Base-by-base conservation (phyloP, 1,284 basidiomycete species). In the Cutaneotrichosporon cavernicola region DNA sequence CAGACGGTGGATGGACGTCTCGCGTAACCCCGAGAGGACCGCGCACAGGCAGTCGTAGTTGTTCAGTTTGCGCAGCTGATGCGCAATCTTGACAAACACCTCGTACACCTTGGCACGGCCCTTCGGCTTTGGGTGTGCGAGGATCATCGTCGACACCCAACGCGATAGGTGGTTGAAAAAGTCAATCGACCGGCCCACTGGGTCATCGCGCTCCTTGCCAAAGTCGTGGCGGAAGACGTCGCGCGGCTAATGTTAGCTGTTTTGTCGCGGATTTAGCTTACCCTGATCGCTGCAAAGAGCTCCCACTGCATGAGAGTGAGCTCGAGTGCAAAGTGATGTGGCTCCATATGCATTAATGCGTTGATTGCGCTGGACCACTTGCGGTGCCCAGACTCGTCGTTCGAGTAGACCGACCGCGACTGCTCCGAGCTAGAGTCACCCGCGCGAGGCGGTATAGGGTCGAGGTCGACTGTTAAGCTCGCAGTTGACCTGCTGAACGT, bases 151-250 rank as follows among this genome's bases (percentile, higher is more conserved):
- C 22, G 76, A 76, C 11, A 79, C 76, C 76, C 76, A 79, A 49
- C 76, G 69, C 6, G 78, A 78, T 5, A 81, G 50, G 56, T 77
- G 75, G 68, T 81, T 80, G 73, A 81, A 81, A 63, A 80, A 79
- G 14, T 65, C 62, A 49, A 80, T 79, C 4, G 75, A 72, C 14
- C 70, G 65, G 10, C 73, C 73, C 0, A 81, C 75, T 2, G 77
- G 73, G 5, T 71, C 74, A 56, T 74, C 71, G 14, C 69, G 69
- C 65, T 80, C 80, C 55, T 78, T 76, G 4, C 80, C 79, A 30
- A 81, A 64, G 64, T 77, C 77, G 67, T 81, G 79, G 11, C 79
- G 63, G 40, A 81, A 70, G 13, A 78, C 67, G 56, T 81, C 79
- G 10, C 80, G 67, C 3, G 78, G 75, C 55, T 56, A 38, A 4